Percentiles rank a stretch among this genome's conserved stretches.
Evolutionary conservation across 371 early-diverging fungal species (phyloP).

Genomic region (Catenaria anguillulae): DNA sequence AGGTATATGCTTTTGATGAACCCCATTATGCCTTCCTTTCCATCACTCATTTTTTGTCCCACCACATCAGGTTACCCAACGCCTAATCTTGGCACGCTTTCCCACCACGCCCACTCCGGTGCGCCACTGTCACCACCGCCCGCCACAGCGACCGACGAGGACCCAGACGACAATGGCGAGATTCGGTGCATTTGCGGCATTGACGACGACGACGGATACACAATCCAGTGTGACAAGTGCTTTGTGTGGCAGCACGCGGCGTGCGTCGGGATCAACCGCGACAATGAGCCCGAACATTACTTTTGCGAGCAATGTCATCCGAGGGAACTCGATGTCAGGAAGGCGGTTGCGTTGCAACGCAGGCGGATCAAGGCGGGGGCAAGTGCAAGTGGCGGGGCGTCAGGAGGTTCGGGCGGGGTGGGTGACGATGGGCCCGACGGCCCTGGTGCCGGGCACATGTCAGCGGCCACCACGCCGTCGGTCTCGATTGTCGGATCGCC

Average conservation of each 20-base stretch:
- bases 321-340: slow-evolving; percentile 24
- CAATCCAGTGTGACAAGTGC: slow-evolving; percentile 91
- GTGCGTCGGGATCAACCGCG: slow-evolving; percentile 56
- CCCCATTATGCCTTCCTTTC: too few relatives aligned
- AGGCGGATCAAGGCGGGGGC: too few relatives aligned
- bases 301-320: slow-evolving; percentile 69
- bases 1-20: too few relatives aligned
- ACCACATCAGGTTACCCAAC: too few relatives aligned
- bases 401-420: background rate
- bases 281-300: slow-evolving; percentile 64
- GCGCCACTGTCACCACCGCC: too few relatives aligned
- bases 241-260: slow-evolving; percentile 87
- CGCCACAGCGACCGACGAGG: too few relatives aligned
- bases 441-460: too few relatives aligned
- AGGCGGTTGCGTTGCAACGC: background rate
- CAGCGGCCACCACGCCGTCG: too few relatives aligned
- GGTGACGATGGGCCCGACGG: background rate
- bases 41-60: too few relatives aligned
- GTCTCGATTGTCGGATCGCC: background rate
- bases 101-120: too few relatives aligned
- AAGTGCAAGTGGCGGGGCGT: background rate
- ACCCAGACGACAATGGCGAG: slow-evolving; percentile 55
- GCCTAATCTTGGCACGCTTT: too few relatives aligned
- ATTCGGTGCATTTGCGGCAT: slow-evolving; percentile 91
- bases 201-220: slow-evolving; percentile 94